Evolutionary conservation across 768 basidiomycete species (phyloP), one percentile per base, ranked within the genome.

Genomic region (Xerocomellus chrysenteron): DNA sequence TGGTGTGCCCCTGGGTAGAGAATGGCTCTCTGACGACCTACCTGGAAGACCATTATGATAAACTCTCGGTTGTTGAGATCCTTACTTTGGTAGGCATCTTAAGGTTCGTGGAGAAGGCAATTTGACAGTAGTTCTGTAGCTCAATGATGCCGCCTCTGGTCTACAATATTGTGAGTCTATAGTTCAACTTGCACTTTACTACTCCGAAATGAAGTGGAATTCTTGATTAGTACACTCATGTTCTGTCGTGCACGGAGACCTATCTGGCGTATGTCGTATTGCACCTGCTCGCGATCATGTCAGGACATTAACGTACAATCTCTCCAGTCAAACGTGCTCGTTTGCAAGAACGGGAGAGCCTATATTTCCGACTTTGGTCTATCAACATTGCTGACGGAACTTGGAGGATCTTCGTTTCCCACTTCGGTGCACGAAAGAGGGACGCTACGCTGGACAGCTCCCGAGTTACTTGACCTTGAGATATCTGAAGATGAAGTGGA

Each of bases 361-460:
- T 62, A 62, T 8, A 61, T 64, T n/a, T 54, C 74, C 48, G 80
- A 80, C 52, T 80, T 80, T 59, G 80, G 80, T 7, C 64, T 80
- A 4, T 80, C 78, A 28, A 76, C 63, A 19, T 71, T 80, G 40
- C 61, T 75, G 28, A 68, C 68, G n/a, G 76, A 78, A 55, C 64
- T 75, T 41, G 67, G 73, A 36, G 68, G 72, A n/a, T 24, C 59
- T 2, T 69, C 71, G n/a, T 76, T 77, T 52, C 59, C 44, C 66
- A 53, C 60, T 16, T 79, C 53, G 68, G 70, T 30, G 75, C 78
- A 36, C 16, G 51, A 50, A 32, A 60, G 50, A 24, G 77, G 60
- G 17, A 62, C 78, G 19, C 69, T 79, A 37, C 57, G 57, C 21
- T 58, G 57, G 57, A 58, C 57, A 13, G 57, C 57, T 12, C 57